These are phyloP conservation scores for Myxozyma mucilagina DNA, from an alignment of 805 yeast species.

Conservation along the genomic window DNA sequence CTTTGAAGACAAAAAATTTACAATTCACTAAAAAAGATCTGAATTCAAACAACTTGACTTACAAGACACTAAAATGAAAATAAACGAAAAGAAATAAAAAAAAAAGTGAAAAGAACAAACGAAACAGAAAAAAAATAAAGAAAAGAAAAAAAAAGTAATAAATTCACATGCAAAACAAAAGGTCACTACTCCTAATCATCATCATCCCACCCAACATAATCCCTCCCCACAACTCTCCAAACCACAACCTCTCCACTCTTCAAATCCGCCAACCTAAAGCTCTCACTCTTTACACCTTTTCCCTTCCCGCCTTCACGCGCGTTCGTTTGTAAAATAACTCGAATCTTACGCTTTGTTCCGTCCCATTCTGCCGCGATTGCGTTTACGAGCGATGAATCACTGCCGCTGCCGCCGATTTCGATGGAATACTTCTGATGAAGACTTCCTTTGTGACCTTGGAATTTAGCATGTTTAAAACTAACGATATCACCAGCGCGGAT, in stretches of 20 bases:
- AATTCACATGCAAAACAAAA: background rate
- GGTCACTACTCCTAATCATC: background rate
- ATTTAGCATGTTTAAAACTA: conserved; percentile 67
- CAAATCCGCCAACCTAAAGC: conserved; percentile 71
- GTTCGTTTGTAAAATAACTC: conserved; percentile 37
- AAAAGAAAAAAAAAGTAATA: background rate
- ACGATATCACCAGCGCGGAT: conserved; percentile 83
- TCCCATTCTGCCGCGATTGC: conserved; percentile 71
- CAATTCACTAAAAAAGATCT: too few relatives aligned
- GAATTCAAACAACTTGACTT: too few relatives aligned
- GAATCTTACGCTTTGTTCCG: conserved; percentile 53
- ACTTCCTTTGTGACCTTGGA: conserved; percentile 61
- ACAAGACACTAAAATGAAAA: too few relatives aligned
- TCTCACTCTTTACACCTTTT: conserved; percentile 61
- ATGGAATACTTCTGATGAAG: conserved; percentile 56
- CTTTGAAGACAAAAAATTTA: too few relatives aligned
- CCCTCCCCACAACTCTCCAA: conserved; percentile 74
- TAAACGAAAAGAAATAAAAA: background rate
- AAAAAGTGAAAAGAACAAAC: background rate
- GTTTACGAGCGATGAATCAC: background rate
- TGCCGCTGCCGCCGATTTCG: conserved; percentile 55
- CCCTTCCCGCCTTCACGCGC: conserved; percentile 37
- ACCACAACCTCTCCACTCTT: conserved; percentile 76
- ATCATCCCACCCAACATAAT: conserved; percentile 66
- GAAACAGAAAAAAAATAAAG: background rate